These are phyloP conservation scores for Ascochyta fabae DNA, from an alignment of 2,329 filamentous ascomycete genomes.

Conservation along the genomic window DNA sequence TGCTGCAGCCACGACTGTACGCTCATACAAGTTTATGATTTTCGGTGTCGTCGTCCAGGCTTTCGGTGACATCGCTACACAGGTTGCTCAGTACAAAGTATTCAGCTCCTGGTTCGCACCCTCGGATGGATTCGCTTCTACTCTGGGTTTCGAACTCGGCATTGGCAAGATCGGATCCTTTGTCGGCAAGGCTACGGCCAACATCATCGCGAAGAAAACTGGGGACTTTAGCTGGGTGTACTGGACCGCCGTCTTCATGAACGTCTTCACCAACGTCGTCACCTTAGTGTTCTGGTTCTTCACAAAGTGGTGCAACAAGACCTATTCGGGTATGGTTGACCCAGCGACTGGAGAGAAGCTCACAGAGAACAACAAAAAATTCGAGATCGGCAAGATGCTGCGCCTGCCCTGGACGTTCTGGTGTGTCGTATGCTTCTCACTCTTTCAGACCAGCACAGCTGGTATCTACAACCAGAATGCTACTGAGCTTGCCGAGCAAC, in stretches of 20 bases:
- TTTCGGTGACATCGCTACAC: slow-evolving; percentile 68
- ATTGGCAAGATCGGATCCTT: slow-evolving; percentile 68
- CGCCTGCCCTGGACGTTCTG: slow-evolving; percentile 67
- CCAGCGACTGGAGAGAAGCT: slow-evolving; percentile 65
- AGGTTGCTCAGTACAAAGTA: slow-evolving; percentile 69
- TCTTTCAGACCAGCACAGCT: slow-evolving; percentile 65
- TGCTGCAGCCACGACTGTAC: slow-evolving; percentile 62
- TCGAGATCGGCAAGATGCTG: slow-evolving; percentile 63
- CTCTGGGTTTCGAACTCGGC: slow-evolving; percentile 65
- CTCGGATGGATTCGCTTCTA: slow-evolving; percentile 67
- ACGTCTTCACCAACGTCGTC: slow-evolving; percentile 65
- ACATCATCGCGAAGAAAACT: slow-evolving; percentile 63
- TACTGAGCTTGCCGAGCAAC: slow-evolving; percentile 66
- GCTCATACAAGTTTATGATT: slow-evolving; percentile 67
- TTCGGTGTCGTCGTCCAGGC: slow-evolving; percentile 62
- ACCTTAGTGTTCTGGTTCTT: slow-evolving; percentile 64
- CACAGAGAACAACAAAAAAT: slow-evolving; percentile 65
- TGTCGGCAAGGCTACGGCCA: slow-evolving; percentile 66
- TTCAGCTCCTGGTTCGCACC: slow-evolving; percentile 71
- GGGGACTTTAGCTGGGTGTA: slow-evolving; percentile 68
- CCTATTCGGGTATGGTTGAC: slow-evolving; percentile 58
- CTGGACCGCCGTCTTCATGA: slow-evolving; percentile 69
- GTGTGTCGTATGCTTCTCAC: slow-evolving; percentile 60
- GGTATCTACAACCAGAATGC: slow-evolving; percentile 63
- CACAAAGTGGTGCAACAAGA: slow-evolving; percentile 57